Base-by-base conservation (phyloP, 1,139 yeast genomes). In the Nakaseomyces bracarensis region DNA sequence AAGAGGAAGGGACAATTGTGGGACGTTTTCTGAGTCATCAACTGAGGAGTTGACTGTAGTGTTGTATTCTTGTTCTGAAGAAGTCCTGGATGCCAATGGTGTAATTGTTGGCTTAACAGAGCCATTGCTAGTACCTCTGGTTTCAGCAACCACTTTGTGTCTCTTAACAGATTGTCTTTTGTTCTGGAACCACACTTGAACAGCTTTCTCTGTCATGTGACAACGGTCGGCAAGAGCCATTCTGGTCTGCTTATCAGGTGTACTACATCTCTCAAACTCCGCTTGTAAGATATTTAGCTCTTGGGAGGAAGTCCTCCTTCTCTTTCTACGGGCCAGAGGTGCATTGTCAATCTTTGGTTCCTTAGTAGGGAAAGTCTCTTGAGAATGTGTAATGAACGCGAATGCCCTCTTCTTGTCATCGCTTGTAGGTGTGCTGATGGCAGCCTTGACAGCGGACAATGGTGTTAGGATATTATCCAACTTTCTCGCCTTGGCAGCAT, bases 161-260 rank as follows among this genome's bases (percentile, higher is more conserved):
- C 50, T 79, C 51, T 93, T 77, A 50, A 79, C 65, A 35, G 87
- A 75, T 66, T 91, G 98, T 63, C 98, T 78, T 62, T 79, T 83
- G 65, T 91, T 91, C 65, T 91, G 98, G 65, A 91, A 91, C 98
- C 98, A 91, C 50, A 91, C 86, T 66, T 91, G 97, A 23, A 91
- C 95, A 1, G 96, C 95, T 62, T 87, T 87, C 61, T 87, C 96
- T n/a, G 91, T 76, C 97, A 89, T 91, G 49, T 78, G 77, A 35
- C 91, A 94, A 49, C 71, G 75, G 27, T 67, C 64, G 13, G 96
- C 95, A 51, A 91, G 83, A 49, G 77, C 81, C 38, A 77, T 70
- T 52, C 97, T 75, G 55, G 82, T 72, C 40, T 72, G 66, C 61
- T 81, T 82, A 60, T 82, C 82, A 38, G 97, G 98, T 37, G 95